Percentiles rank a stretch among this genome's conserved stretches.
Conservation (phyloP, 2,329 filamentous ascomycete species). For the Pseudogymnoascus verrucosus region DNA sequence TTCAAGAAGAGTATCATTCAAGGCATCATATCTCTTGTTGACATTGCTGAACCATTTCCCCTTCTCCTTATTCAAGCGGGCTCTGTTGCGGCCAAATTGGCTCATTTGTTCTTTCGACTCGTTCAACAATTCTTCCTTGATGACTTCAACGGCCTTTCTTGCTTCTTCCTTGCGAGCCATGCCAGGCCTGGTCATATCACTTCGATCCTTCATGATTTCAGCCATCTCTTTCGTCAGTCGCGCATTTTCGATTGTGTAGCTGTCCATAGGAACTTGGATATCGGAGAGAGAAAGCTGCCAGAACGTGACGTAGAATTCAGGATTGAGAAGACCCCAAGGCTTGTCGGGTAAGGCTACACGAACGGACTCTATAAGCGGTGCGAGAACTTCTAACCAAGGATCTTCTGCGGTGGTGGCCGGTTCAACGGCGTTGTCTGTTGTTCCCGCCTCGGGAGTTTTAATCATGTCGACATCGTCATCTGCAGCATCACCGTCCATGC, state of each 20-base stretch:
- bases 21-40: conserved; percentile 52
- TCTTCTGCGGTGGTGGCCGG: conserved; percentile 35
- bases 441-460: conserved; percentile 24
- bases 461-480: conserved; percentile 34
- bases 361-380: conserved; percentile 64
- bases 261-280: conserved; percentile 64
- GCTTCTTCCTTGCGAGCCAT: conserved; percentile 60
- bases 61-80: conserved; percentile 67
- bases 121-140: conserved; percentile 60
- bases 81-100: conserved; percentile 57
- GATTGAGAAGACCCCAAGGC: conserved; percentile 62
- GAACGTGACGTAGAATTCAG: conserved; percentile 82
- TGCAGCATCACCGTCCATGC: conserved; percentile 32
- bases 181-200: conserved; percentile 61
- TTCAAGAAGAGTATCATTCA: conserved; percentile 75
- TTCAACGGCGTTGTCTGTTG: conserved; percentile 27
- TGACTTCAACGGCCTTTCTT: conserved; percentile 59
- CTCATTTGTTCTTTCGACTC: conserved; percentile 66
- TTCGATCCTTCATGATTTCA: conserved; percentile 60
- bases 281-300: conserved; percentile 86
- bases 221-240: conserved; percentile 59
- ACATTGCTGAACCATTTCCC: conserved; percentile 67
- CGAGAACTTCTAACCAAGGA: conserved; percentile 59
- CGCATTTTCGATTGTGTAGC: conserved; percentile 70
- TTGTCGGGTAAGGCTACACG: conserved; percentile 51